These are phyloP conservation scores for Alternaria triticina DNA, from an alignment of 2,329 filamentous ascomycete genomes.

Conservation along the genomic window DNA sequence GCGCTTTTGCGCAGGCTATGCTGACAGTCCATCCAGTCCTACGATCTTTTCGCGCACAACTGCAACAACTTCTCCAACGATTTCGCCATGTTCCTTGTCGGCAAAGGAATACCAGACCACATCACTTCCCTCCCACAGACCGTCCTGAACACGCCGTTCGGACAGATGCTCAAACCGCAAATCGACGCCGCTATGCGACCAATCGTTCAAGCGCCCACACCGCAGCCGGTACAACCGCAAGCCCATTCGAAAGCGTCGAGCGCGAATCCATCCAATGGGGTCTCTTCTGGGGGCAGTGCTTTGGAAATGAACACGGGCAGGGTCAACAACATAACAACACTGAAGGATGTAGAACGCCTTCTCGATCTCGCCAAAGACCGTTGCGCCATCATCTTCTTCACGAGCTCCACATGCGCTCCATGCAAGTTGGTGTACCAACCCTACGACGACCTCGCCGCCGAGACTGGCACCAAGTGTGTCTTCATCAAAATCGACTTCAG, in stretches of 20 bases:
- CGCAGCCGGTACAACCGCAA: conserved; percentile 31
- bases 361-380: conserved; percentile 67
- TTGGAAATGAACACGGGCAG: conserved; percentile 46
- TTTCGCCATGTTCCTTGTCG: conserved; percentile 85
- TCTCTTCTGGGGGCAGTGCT: conserved; percentile 12
- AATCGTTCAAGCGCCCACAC: conserved; percentile 65
- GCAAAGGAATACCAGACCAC: conserved; percentile 84
- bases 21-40: conserved; percentile 29
- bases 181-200: conserved; percentile 69
- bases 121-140: conserved; percentile 85
- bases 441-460: conserved; percentile 79
- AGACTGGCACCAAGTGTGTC: conserved; percentile 70
- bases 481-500: conserved; percentile 86
- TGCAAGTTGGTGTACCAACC: conserved; percentile 83
- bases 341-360: conserved; percentile 66
- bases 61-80: conserved; percentile 99
- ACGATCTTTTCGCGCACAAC: conserved; percentile 73
- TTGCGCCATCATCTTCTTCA: conserved; percentile 89
- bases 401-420: conserved; percentile 82
- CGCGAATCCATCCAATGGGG: conserved; percentile 11
- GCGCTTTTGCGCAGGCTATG: not conserved
- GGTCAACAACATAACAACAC: conserved; percentile 67
- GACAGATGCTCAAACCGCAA: conserved; percentile 83
- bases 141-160: conserved; percentile 85
- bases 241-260: conserved; percentile 14